Conservation (phyloP, 1,284 basidiomycete genomes). For the Sanghuangporus weigelae region DNA sequence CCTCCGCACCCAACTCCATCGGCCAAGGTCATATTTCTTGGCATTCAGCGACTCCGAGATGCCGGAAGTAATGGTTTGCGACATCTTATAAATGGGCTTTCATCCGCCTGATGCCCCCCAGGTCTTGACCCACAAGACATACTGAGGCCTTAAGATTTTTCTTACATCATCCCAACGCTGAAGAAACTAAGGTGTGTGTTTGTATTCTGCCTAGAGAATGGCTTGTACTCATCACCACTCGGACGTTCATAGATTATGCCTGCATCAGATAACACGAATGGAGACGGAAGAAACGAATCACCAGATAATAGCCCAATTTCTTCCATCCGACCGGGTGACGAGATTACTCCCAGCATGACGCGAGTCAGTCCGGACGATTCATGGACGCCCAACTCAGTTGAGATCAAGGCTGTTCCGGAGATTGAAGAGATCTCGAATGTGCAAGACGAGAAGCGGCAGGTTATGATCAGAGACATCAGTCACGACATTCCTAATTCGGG, state of each 20-base stretch:
- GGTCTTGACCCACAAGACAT: neutral
- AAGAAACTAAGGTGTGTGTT: neutral
- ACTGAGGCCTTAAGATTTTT: neutral
- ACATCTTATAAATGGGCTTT: neutral
- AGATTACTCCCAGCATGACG: too few species aligned
- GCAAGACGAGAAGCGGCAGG: neutral
- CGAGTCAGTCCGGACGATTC: neutral
- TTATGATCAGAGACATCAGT: neutral
- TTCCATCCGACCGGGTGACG: neutral
- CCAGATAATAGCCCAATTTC: neutral
- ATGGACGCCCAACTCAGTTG: neutral
- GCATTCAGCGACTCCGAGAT: neutral
- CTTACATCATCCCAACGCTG: neutral
- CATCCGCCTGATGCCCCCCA: neutral
- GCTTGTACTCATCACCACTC: neutral
- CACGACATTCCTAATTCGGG: slow-evolving; percentile 7
- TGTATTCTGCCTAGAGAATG: neutral
- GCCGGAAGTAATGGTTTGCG: neutral
- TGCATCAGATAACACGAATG: neutral
- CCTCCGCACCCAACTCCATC: neutral
- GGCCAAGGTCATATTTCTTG: neutral
- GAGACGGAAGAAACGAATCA: neutral
- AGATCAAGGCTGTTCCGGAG: neutral
- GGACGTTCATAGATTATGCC: neutral
- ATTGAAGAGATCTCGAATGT: neutral